These are phyloP conservation scores for Trichophyton schoenleinii DNA, from an alignment of 2,329 filamentous ascomycete genomes.

Conservation along the genomic window DNA sequence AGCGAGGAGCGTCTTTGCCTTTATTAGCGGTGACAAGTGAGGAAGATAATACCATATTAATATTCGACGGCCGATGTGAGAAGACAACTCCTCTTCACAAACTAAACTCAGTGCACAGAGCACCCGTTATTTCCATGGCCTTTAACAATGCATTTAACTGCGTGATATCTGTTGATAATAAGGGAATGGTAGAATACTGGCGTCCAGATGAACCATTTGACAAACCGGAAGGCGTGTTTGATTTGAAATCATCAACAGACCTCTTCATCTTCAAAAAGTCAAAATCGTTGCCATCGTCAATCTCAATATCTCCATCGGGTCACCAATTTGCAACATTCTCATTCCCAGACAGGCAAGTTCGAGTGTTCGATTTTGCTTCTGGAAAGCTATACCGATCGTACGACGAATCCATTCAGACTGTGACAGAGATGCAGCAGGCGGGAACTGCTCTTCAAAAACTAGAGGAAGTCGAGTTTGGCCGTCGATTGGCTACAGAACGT, in stretches of 20 bases:
- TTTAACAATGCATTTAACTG: conserved; percentile 87
- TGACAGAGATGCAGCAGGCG: conserved; percentile 93
- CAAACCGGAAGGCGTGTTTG: conserved; percentile 83
- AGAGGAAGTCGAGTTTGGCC: conserved; percentile 83
- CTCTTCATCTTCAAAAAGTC: conserved; percentile 96
- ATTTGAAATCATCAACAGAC: conserved; percentile 85
- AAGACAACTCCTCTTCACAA: conserved; percentile 62
- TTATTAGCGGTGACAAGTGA: conserved; percentile 73
- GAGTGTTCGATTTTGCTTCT: conserved; percentile 82
- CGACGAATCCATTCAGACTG: conserved; percentile 80
- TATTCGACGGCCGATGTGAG: conserved; percentile 86
- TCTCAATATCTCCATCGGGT: conserved; percentile 77
- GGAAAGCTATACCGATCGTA: conserved; percentile 86
- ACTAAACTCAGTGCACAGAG: conserved; percentile 66
- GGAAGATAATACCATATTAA: conserved; percentile 56
- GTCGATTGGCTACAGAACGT: conserved; percentile 71
- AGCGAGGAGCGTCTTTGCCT: conserved; percentile 73
- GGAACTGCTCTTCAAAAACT: conserved; percentile 69
- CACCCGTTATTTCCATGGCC: conserved; percentile 67
- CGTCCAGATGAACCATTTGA: conserved; percentile 63
- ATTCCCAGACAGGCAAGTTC: conserved; percentile 82
- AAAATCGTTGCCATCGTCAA: conserved; percentile 67
- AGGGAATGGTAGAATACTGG: conserved; percentile 97
- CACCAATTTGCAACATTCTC: conserved; percentile 80
- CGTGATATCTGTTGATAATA: conserved; percentile 76